Conservation (phyloP, 768 basidiomycete species). For the Pilatotrama ljubarskyi region DNA sequence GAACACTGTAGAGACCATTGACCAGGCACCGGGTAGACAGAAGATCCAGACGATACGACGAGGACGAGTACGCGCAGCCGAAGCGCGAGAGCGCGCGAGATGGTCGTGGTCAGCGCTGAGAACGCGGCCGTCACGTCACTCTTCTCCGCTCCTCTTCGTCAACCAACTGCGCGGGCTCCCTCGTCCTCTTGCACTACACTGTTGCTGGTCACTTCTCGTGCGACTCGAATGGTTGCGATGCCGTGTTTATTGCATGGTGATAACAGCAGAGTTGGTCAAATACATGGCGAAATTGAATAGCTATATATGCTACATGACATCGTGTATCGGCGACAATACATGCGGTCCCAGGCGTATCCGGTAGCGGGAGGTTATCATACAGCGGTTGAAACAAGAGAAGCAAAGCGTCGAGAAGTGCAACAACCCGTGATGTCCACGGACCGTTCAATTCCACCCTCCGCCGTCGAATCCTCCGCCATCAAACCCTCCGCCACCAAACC, state of each 20-base stretch:
- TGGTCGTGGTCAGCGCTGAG: conserved; percentile 3
- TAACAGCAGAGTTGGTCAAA: too few species aligned
- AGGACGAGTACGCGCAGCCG: conserved; percentile 3
- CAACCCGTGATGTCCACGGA: conserved; percentile 5
- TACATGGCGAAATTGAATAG: too few species aligned
- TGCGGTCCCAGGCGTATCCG: too few species aligned
- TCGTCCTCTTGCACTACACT: conserved; percentile 11
- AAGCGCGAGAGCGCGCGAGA: conserved; percentile 4
- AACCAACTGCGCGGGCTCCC: background rate
- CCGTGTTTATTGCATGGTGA: too few species aligned
- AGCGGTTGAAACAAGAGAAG: too few species aligned
- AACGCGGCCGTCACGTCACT: background rate
- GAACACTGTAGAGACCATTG: background rate
- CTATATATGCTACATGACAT: too few species aligned
- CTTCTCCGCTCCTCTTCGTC: background rate
- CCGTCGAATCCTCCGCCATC: conserved; percentile 13
- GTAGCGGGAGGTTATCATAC: too few species aligned
- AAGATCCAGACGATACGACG: background rate
- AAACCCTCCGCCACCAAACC: conserved; percentile 23
- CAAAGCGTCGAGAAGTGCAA: background rate
- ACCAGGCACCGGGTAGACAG: background rate
- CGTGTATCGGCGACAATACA: too few species aligned
- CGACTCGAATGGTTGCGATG: too few species aligned
- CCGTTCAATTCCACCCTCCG: background rate
- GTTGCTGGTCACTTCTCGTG: background rate